phyloP scores from a whole-genome alignment of 352 stramenopile genomes.

The Pythium coloratum region DNA sequence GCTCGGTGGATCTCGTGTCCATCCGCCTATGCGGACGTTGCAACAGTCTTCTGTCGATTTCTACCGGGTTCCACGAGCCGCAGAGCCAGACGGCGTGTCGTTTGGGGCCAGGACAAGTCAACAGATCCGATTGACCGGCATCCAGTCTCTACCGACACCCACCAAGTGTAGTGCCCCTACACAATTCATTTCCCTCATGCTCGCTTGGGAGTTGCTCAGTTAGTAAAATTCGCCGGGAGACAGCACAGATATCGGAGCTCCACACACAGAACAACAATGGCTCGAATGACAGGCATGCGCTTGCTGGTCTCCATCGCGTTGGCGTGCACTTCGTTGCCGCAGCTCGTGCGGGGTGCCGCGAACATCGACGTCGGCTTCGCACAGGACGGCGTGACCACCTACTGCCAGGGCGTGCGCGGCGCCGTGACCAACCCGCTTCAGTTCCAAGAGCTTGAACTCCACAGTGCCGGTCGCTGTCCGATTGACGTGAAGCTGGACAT shows the following conservation, averaged over 20 bases:
- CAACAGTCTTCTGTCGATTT: not conserved
- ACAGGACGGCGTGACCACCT: constrained; percentile 66
- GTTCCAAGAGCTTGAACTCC: constrained; percentile 46
- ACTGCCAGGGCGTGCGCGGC: constrained; percentile 59
- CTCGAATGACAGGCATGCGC: constrained; percentile 1
- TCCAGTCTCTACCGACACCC: not conserved
- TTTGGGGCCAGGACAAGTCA: not conserved
- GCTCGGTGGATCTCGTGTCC: not conserved
- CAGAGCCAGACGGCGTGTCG: not conserved
- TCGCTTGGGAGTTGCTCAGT: not conserved
- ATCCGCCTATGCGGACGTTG: constrained; percentile 5
- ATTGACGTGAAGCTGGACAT: constrained; percentile 44
- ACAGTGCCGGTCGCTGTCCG: constrained; percentile 60
- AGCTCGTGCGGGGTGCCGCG: constrained; percentile 12
- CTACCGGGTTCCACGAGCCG: not conserved
- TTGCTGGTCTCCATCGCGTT: not conserved
- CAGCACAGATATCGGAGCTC: not conserved
- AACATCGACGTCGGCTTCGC: constrained; percentile 64
- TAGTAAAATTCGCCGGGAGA: not conserved
- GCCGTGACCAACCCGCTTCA: constrained; percentile 19
- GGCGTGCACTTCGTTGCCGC: not conserved
- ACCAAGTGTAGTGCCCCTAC: not conserved
- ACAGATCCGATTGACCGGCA: not conserved
- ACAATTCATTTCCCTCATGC: not conserved
- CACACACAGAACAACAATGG: not conserved